Evolutionary conservation across 495 filamentous ascomycete species (phyloP), one percentile per base, ranked within the genome.

Genomic region (Neurospora tetrasperma): DNA sequence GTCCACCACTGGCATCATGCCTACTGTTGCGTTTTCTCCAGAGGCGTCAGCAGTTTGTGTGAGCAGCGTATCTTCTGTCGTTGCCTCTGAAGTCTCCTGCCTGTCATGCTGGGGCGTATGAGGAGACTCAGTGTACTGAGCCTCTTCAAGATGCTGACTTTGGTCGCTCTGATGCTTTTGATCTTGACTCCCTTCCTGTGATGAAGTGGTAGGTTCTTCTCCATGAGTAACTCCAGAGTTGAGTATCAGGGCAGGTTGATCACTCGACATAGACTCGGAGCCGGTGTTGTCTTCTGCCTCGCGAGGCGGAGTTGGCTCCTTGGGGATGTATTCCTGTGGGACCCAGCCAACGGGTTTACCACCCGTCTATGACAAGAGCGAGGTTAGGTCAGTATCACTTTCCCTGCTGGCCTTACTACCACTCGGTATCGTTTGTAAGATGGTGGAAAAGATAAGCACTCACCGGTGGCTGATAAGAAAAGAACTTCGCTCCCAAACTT

Each of bases 391-490:
- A 46, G 43, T 46, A 46, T 14, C n/a, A 46, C 7, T n/a, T 18
- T 20, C 18, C 43, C 43, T 7, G 14, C 42, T 42, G 12, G 42
- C 2, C 12, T 16, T 16, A 16, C 14, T 5, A 16, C 0, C 42
- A 16, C 12, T 42, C 42, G 42, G 12, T 16, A 16, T 42, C 0
- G 42, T 14, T 2, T 2, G 42, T 11, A 11, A 41, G 14, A 12
- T 14, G 12, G 42, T 14, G 4, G 42, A 42, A n/a, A 54, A 54
- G 23, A 77, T 18, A 2, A 5, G 3, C 14, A 81, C 83, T 76
- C 72, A 84, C 83, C 62, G 83, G 83, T 11, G 81, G 78, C 35
- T 72, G 66, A 70, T 84, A 85, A 8, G 73, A 73, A 59, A 83
- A 84, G 27, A 68, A 68, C 20, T 18, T 69, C 7, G 54, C 70